Evolutionary conservation across 371 early-diverging fungal genomes (phyloP).

Genomic region (Catenaria anguillulae): DNA sequence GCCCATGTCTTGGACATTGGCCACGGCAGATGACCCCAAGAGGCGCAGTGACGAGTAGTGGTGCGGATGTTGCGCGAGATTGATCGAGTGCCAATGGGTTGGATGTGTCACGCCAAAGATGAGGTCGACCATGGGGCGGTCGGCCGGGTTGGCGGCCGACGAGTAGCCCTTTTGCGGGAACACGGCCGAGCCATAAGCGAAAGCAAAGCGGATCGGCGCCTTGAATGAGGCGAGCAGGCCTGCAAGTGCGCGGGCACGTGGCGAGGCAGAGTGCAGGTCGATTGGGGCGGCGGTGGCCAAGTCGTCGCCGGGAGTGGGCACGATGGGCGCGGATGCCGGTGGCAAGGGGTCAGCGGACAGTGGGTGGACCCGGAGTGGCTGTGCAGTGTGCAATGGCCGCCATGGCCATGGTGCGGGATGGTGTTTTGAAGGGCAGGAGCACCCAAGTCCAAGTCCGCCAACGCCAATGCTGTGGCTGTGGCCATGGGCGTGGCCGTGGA

Average conservation of each 20-base stretch:
- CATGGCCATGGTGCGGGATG: too few relatives aligned
- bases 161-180: slow-evolving; percentile 70
- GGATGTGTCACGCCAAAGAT: slow-evolving; percentile 93
- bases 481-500: too few relatives aligned
- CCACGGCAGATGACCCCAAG: slow-evolving; percentile 54
- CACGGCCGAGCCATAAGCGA: slow-evolving; percentile 92
- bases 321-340: too few relatives aligned
- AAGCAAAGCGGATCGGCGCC: slow-evolving; percentile 66
- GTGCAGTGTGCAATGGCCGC: too few relatives aligned
- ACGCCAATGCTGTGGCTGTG: too few relatives aligned
- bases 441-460: too few relatives aligned
- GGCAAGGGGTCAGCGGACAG: too few relatives aligned
- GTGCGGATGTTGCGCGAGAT: slow-evolving; percentile 68
- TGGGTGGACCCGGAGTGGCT: too few relatives aligned
- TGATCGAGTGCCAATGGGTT: slow-evolving; percentile 90
- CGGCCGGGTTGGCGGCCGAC: slow-evolving; percentile 10
- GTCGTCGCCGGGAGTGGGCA: too few relatives aligned
- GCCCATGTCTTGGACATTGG: slow-evolving; percentile 66
- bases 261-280: background rate
- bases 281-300: background rate
- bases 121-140: slow-evolving; percentile 71
- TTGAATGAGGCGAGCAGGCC: slow-evolving; percentile 21
- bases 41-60: slow-evolving; percentile 71
- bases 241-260: background rate
- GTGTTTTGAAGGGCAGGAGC: too few relatives aligned